A percentile compares a stretch with the other conserved stretches of the same genome.
phyloP scores from a whole-genome alignment of 495 filamentous ascomycete species.

The Xylaria flabelliformis region DNA sequence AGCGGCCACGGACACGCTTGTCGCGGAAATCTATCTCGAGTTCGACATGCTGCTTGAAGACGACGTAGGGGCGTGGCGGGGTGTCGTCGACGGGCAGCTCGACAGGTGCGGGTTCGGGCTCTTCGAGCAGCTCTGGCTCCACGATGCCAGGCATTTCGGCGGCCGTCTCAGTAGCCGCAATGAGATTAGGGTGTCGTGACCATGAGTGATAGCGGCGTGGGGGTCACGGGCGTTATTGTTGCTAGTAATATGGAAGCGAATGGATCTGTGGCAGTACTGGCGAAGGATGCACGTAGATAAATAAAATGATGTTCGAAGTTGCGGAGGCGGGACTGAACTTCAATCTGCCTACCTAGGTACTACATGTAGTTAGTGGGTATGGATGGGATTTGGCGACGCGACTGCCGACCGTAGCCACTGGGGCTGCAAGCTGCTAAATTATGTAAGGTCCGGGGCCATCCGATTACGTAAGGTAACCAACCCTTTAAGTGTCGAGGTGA shows the following conservation, averaged over 20 bases:
- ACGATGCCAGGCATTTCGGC: constrained; percentile 39
- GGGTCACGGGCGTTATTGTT: background rate
- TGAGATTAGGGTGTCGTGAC: constrained; percentile 27
- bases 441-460: background rate
- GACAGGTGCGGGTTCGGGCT: constrained; percentile 33
- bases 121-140: constrained; percentile 33
- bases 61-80: constrained; percentile 55
- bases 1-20: constrained; percentile 76
- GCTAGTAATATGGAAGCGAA: constrained; percentile 5
- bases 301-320: constrained; percentile 10
- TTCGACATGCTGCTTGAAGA: constrained; percentile 84
- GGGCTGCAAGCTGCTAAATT: background rate
- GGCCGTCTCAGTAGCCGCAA: constrained; percentile 34
- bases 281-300: constrained; percentile 3
- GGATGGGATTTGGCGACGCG: constrained; percentile 18
- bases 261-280: background rate
- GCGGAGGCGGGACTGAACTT: background rate
- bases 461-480: background rate
- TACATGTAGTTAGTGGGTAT: no score
- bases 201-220: constrained; percentile 27
- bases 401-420: background rate
- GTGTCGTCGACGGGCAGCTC: constrained; percentile 43
- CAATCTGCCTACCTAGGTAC: background rate
- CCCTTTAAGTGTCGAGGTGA: background rate
- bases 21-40: constrained; percentile 84